Conservation (phyloP, 2,329 filamentous ascomycete species). For the Orbilia brochopaga region DNA sequence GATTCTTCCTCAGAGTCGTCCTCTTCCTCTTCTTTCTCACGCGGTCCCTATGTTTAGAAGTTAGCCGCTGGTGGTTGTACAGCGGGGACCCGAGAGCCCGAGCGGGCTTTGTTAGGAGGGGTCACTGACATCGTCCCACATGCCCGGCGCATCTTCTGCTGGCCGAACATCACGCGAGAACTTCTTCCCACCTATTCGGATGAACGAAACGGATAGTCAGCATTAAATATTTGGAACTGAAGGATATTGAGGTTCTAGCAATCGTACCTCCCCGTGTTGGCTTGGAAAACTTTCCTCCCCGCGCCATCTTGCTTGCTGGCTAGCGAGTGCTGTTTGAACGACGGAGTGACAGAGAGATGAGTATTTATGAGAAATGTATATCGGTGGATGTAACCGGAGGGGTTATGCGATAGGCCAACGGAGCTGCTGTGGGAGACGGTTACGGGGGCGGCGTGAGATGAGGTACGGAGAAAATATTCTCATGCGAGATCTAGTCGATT, state of each 20-base stretch:
- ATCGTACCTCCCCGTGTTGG: conserved; percentile 41
- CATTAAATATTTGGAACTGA: neutral
- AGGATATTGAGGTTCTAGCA: neutral
- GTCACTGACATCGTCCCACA: conserved; percentile 72
- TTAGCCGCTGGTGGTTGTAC: too few relatives aligned
- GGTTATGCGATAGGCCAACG: too few relatives aligned
- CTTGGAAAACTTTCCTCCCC: conserved; percentile 47
- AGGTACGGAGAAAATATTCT: too few relatives aligned
- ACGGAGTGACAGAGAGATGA: neutral
- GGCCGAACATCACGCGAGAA: conserved; percentile 92
- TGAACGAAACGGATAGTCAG: neutral
- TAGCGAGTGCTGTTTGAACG: neutral
- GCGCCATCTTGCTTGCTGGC: conserved; percentile 19
- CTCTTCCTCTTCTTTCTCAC: conserved; percentile 59
- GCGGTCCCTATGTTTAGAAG: conserved; percentile 57
- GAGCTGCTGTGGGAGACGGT: too few relatives aligned
- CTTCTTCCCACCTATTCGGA: conserved; percentile 78
- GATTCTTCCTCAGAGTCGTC: conserved; percentile 62
- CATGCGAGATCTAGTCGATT: too few relatives aligned
- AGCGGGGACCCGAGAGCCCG: too few relatives aligned
- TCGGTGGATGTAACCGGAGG: too few relatives aligned
- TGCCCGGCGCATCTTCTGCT: conserved; percentile 82
- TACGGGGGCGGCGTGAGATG: too few relatives aligned
- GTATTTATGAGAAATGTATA: too few relatives aligned
- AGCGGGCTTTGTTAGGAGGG: conserved; percentile 36